Conservation (phyloP, 768 basidiomycete genomes). For the Pulveroboletus sp. region DNA sequence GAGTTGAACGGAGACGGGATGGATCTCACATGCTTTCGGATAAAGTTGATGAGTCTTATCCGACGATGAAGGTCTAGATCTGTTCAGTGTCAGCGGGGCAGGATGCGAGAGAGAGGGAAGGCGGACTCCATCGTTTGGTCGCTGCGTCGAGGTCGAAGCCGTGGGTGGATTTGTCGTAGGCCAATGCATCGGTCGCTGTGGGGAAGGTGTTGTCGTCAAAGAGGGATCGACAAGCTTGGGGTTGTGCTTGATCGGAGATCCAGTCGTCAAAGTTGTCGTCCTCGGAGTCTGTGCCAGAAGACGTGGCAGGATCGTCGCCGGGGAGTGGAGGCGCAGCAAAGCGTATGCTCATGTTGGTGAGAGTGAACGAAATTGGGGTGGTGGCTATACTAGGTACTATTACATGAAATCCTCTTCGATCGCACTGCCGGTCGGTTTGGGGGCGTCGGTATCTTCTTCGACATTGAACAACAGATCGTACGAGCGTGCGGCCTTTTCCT, state of each 20-base stretch:
- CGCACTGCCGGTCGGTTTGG: constrained; percentile 62
- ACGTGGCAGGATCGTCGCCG: constrained; percentile 6
- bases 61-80: constrained; percentile 76
- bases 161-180: constrained; percentile 56
- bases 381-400: constrained; percentile 16
- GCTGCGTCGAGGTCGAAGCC: constrained; percentile 58
- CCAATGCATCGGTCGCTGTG: constrained; percentile 54
- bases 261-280: constrained; percentile 79
- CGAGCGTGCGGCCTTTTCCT: constrained; percentile 81
- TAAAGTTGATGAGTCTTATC: constrained; percentile 83
- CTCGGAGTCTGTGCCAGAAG: constrained; percentile 27
- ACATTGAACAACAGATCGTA: constrained; percentile 79
- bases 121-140: constrained; percentile 54
- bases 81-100: constrained; percentile 28
- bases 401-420: constrained; percentile 90
- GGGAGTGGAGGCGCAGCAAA: constrained; percentile 14
- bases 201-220: constrained; percentile 66
- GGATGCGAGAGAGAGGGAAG: too few species aligned
- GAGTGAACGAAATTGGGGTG: too few species aligned
- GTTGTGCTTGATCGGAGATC: constrained; percentile 61
- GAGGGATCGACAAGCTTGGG: constrained; percentile 60
- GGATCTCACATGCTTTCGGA: constrained; percentile 66
- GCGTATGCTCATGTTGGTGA: constrained; percentile 29
- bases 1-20: not conserved
- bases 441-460: constrained; percentile 50